These are phyloP conservation scores for Chlorella sp. DNA, from an alignment of 139 green algal genomes.

Conservation along the genomic window DNA sequence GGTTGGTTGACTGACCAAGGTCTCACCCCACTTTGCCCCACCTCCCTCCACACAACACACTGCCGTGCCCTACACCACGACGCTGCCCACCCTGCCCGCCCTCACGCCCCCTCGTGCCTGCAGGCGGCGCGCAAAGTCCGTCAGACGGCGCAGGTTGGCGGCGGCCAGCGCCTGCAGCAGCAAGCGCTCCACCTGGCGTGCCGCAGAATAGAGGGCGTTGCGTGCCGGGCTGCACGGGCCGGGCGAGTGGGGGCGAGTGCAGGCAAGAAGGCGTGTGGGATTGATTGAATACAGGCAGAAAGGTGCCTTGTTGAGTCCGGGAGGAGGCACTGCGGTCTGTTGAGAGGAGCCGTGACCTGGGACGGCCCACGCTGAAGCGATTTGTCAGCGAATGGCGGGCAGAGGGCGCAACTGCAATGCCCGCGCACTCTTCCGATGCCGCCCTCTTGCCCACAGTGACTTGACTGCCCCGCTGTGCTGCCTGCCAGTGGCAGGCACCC, in stretches of 20 bases:
- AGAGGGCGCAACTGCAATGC: background rate
- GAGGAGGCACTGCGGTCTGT: background rate
- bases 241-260: background rate
- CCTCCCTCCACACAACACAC: too few relatives aligned
- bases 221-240: slow-evolving; percentile 16
- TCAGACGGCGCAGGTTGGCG: slow-evolving; percentile 33
- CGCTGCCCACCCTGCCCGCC: too few relatives aligned
- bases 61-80: too few relatives aligned
- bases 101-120: background rate
- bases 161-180: slow-evolving; percentile 29
- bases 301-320: too few relatives aligned
- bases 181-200: slow-evolving; percentile 46
- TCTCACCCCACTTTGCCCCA: background rate
- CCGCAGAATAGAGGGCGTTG: slow-evolving; percentile 42
- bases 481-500: background rate
- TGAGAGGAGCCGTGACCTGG: too few relatives aligned
- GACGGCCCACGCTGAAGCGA: too few relatives aligned
- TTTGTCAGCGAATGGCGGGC: too few relatives aligned
- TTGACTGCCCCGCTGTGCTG: background rate
- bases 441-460: background rate
- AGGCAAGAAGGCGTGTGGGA: too few relatives aligned
- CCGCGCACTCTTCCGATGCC: background rate
- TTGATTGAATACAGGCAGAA: too few relatives aligned
- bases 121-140: slow-evolving; percentile 7
- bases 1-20: too few relatives aligned